Evolutionary conservation across 192 early-diverging fungal genomes (phyloP).

Genomic region (Coemansia sp.): DNA sequence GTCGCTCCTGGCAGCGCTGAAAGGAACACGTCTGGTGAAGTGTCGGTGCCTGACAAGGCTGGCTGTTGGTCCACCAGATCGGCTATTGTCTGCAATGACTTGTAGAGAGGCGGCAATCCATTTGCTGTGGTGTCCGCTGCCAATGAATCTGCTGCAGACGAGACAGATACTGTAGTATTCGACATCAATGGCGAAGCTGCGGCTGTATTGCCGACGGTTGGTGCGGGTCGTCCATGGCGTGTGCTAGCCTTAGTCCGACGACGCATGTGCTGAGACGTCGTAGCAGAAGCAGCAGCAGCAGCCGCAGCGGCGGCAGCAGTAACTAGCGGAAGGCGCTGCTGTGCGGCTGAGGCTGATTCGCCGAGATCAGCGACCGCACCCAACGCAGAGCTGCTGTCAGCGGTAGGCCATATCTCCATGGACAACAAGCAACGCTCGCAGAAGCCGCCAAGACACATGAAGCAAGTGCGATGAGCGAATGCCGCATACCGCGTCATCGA

Average conservation of each 20-base stretch:
- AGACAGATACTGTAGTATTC: not conserved
- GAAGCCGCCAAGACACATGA: constrained; percentile 45
- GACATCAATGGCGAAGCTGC: not conserved
- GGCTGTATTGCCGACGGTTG: not conserved
- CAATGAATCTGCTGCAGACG: not conserved
- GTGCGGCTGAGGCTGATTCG: not conserved
- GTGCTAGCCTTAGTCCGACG: not conserved
- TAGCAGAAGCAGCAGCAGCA: not conserved
- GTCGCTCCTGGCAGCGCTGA: not conserved
- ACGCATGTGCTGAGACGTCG: not conserved
- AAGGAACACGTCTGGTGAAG: not conserved
- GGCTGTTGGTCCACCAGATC: not conserved
- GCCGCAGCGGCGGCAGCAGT: not conserved
- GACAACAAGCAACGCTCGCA: constrained; percentile 50
- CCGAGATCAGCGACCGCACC: not conserved
- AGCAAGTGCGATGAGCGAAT: constrained; percentile 42
- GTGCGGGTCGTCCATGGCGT: not conserved
- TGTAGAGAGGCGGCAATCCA: constrained; percentile 25
- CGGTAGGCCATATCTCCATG: constrained; percentile 49
- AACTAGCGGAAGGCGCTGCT: not conserved
- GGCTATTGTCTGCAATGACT: constrained; percentile 6
- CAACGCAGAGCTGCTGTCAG: not conserved
- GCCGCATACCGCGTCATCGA: constrained; percentile 9
- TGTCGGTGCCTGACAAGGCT: not conserved
- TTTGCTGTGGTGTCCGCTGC: not conserved